Percentiles rank a stretch among this genome's conserved stretches.
Evolutionary conservation across 495 filamentous ascomycete species (phyloP).

Genomic region (Aspergillus bridgeri): DNA sequence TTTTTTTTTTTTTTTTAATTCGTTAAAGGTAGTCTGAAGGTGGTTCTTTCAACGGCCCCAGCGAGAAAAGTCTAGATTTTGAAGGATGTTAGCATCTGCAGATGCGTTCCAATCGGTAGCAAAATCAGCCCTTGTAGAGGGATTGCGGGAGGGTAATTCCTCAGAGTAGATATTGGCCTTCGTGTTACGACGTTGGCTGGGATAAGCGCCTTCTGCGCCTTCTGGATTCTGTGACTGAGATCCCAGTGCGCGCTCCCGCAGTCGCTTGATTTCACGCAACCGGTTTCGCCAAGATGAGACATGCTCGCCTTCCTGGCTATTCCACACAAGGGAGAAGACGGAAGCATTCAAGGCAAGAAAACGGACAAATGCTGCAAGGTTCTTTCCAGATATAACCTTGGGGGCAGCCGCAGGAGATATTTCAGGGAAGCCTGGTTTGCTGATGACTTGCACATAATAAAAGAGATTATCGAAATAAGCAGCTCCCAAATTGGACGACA

Average conservation of each 20-base stretch:
- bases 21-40: no score
- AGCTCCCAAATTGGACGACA: constrained; percentile 15
- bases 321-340: constrained; percentile 89
- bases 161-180: constrained; percentile 45
- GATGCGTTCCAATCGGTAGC: constrained; percentile 42
- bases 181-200: constrained; percentile 43
- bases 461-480: constrained; percentile 51
- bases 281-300: constrained; percentile 87
- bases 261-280: constrained; percentile 74
- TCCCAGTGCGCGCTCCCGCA: constrained; percentile 59
- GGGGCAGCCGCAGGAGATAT: constrained; percentile 84
- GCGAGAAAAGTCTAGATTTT: constrained; percentile 43
- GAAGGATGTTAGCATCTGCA: constrained; percentile 37
- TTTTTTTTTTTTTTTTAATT: no score
- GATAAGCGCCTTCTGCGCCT: constrained; percentile 36
- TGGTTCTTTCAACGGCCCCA: constrained; percentile 38
- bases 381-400: constrained; percentile 77
- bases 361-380: constrained; percentile 81
- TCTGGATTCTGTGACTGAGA: constrained; percentile 33
- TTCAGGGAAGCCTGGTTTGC: constrained; percentile 78
- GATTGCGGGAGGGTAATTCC: constrained; percentile 31
- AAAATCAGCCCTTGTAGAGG: constrained; percentile 29
- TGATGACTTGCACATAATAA: constrained; percentile 82
- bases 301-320: constrained; percentile 76
- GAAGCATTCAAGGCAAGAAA: constrained; percentile 91